Conservation (phyloP, 805 yeast species). For the Wickerhamiella qilinensis region DNA sequence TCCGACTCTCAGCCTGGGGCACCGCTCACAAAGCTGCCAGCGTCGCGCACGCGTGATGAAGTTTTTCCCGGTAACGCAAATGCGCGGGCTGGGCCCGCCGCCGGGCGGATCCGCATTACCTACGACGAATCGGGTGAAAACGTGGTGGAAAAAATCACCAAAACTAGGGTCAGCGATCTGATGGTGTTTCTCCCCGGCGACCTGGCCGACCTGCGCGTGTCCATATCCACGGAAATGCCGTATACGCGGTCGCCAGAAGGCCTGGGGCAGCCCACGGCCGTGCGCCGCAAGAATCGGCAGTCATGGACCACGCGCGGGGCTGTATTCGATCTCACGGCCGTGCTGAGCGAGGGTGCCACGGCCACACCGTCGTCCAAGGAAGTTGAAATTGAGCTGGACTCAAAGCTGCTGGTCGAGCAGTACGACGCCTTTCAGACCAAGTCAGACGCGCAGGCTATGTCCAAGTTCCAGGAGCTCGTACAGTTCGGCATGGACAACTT, state of each 20-base stretch:
- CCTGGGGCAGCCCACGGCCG: constrained; percentile 27
- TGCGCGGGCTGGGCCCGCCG: too few relatives aligned
- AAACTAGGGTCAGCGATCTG: constrained; percentile 57
- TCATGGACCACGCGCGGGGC: constrained; percentile 53
- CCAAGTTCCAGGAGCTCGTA: constrained; percentile 41
- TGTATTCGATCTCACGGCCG: constrained; percentile 21
- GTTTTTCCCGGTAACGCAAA: constrained; percentile 5
- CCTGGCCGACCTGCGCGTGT: constrained; percentile 58
- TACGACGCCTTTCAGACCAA: constrained; percentile 23
- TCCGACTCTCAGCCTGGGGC: constrained; percentile 12
- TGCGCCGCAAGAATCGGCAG: constrained; percentile 56
- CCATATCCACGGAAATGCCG: constrained; percentile 67
- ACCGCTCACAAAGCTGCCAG: constrained; percentile 7
- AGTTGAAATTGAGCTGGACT: constrained; percentile 37
- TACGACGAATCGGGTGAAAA: constrained; percentile 16
- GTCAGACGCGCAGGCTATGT: constrained; percentile 27
- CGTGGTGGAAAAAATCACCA: constrained; percentile 47
- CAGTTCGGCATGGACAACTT: constrained; percentile 46
- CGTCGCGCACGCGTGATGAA: constrained; percentile 9
- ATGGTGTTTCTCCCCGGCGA: constrained; percentile 61
- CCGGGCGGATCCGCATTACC: constrained; percentile 19
- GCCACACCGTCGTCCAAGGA: constrained; percentile 20
- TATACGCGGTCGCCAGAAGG: constrained; percentile 28
- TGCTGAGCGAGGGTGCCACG: constrained; percentile 10
- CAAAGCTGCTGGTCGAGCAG: constrained; percentile 26